These are phyloP conservation scores for Ophiocordyceps camponoti-leonardi DNA, from an alignment of 2,329 filamentous ascomycete species.

Conservation along the genomic window DNA sequence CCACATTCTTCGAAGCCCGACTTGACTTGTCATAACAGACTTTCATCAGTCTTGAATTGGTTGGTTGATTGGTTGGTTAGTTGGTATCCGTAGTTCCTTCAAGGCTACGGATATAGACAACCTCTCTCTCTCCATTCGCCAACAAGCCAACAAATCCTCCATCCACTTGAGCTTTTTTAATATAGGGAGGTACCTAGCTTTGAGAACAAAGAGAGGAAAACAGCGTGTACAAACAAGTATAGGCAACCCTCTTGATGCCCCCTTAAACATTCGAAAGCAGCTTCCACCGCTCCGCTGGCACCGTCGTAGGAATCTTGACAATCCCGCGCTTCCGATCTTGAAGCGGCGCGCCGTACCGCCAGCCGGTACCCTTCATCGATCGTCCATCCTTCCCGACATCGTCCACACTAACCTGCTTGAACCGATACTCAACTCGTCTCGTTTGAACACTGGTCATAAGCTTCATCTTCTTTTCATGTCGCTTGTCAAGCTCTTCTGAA, in stretches of 20 bases:
- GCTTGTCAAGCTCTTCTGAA: slow-evolving; percentile 14
- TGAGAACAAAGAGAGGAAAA: no score
- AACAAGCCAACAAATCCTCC: no score
- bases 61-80: no score
- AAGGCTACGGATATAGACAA: no score
- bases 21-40: no score
- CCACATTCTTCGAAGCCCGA: no score
- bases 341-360: slow-evolving; percentile 45
- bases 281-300: slow-evolving; percentile 17
- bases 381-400: slow-evolving; percentile 36
- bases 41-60: no score
- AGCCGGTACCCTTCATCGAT: slow-evolving; percentile 33
- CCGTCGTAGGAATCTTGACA: slow-evolving; percentile 50
- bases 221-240: no score
- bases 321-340: slow-evolving; percentile 45
- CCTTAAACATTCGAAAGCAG: slow-evolving; percentile 1
- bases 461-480: slow-evolving; percentile 19
- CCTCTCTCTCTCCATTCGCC: no score
- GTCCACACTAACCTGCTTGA: slow-evolving; percentile 40
- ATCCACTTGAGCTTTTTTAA: no score
- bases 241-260: not conserved
- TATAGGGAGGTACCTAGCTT: no score
- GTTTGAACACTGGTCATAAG: slow-evolving; percentile 27
- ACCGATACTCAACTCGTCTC: slow-evolving; percentile 44
- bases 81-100: no score